A percentile compares a stretch with the other conserved stretches of the same genome.
Evolutionary conservation across 169 alveolate genomes (phyloP).

Genomic region (Plasmodium gonderi): DNA sequence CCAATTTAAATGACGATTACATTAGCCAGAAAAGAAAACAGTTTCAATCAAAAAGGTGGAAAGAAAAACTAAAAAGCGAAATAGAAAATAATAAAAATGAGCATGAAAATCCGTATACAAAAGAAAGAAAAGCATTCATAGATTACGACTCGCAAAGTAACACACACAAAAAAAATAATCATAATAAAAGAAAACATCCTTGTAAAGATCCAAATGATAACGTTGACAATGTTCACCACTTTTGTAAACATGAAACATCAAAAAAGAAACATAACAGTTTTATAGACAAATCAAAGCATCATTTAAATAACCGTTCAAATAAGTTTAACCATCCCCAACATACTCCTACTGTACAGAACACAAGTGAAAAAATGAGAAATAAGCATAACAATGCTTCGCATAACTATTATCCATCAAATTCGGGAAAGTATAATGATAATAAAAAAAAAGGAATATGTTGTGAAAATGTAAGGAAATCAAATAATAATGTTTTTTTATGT

Average conservation of each 20-base stretch:
- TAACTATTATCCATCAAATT: constrained; percentile 70
- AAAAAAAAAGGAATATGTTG: constrained; percentile 75
- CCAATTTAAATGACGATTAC: constrained; percentile 73
- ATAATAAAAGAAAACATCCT: constrained; percentile 70
- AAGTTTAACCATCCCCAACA: constrained; percentile 29
- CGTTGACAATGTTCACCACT: constrained; percentile 1
- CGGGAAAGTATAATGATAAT: constrained; percentile 72
- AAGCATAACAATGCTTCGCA: constrained; percentile 68
- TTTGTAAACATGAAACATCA: constrained; percentile 34
- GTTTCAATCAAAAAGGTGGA: not conserved
- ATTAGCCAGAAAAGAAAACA: constrained; percentile 48
- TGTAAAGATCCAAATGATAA: constrained; percentile 52
- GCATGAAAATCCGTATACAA: constrained; percentile 2
- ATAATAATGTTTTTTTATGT: constrained; percentile 68
- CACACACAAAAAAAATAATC: constrained; percentile 21
- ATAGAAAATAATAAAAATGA: constrained; percentile 41
- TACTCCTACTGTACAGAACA: not conserved
- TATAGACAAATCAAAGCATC: not conserved
- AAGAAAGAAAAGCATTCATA: not conserved
- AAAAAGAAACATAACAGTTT: constrained; percentile 18
- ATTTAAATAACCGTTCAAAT: constrained; percentile 29
- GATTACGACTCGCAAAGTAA: constrained; percentile 1
- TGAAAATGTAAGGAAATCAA: constrained; percentile 57
- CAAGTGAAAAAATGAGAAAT: constrained; percentile 17
- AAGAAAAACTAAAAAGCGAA: constrained; percentile 33